Evolutionary conservation across 306 rosid species (phyloP).

Genomic region (Elaeagnus macrophylla): DNA sequence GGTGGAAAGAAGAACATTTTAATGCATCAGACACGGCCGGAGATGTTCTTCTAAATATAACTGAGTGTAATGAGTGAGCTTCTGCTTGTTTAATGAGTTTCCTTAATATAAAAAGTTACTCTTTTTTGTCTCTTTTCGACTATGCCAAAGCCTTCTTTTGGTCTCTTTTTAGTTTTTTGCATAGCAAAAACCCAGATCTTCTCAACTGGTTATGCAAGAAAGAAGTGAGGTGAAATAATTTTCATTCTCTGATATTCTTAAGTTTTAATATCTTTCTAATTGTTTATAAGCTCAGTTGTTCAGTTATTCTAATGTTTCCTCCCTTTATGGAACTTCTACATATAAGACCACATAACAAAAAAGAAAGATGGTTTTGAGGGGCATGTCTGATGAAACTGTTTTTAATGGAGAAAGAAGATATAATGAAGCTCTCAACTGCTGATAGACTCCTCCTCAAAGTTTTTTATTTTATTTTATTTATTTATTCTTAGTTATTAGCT

Average conservation of each 20-base stretch:
- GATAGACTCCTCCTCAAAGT: no score
- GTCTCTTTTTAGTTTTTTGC: slow-evolving; percentile 55
- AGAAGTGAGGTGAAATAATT: slow-evolving; percentile 66
- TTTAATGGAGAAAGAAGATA: no score
- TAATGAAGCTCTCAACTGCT: no score
- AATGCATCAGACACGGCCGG: slow-evolving; percentile 84
- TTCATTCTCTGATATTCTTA: slow-evolving; percentile 10
- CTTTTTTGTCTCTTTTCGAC: slow-evolving; percentile 5
- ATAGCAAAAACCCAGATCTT: slow-evolving; percentile 70
- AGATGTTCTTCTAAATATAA: slow-evolving; percentile 66
- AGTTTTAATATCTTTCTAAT: no score
- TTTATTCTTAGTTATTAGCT: no score
- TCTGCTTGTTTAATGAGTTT: slow-evolving; percentile 19
- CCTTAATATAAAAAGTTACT: background rate
- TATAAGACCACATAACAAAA: no score
- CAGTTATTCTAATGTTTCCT: no score
- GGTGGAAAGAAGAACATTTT: slow-evolving; percentile 95
- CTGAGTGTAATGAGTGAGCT: slow-evolving; percentile 90
- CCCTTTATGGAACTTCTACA: no score
- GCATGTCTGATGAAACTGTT: no score
- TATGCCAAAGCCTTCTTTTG: slow-evolving; percentile 9
- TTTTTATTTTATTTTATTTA: no score
- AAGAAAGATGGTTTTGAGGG: no score
- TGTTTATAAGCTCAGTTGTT: no score
- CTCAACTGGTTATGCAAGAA: slow-evolving; percentile 82